These are phyloP conservation scores for Alternaria sp. DNA, from an alignment of 2,329 filamentous ascomycete genomes.

Conservation along the genomic window DNA sequence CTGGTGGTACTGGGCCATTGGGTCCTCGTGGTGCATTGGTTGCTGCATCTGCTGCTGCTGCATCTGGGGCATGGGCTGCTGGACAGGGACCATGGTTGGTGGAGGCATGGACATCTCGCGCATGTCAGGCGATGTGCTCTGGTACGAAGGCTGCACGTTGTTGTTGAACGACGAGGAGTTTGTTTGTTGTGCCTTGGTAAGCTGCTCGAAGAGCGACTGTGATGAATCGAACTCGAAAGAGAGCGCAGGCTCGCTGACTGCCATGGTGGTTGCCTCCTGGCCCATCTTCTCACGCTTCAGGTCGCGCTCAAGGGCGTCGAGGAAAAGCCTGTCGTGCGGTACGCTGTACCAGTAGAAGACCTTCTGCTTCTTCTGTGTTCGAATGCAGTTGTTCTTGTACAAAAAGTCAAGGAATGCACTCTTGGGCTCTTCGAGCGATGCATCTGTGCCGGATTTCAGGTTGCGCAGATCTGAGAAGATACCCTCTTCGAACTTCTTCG, in stretches of 20 bases:
- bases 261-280: constrained; percentile 95
- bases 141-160: constrained; percentile 70
- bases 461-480: constrained; percentile 99
- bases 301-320: constrained; percentile 96
- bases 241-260: constrained; percentile 94
- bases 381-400: constrained; percentile 99
- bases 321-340: constrained; percentile 94
- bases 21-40: constrained; percentile 68
- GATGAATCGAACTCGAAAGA: constrained; percentile 99
- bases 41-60: constrained; percentile 55
- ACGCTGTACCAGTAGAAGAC: constrained; percentile 99
- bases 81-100: constrained; percentile 76
- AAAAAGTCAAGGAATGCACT: constrained; percentile 98
- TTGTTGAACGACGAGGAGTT: constrained; percentile 97
- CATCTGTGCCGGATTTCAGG: constrained; percentile 97
- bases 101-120: constrained; percentile 92
- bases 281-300: constrained; percentile 99
- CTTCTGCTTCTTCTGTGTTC: constrained; percentile 99
- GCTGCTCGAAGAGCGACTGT: constrained; percentile 97
- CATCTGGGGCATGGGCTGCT: constrained; percentile 50
- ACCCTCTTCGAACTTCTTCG: constrained; percentile 99
- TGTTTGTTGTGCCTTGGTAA: constrained; percentile 98
- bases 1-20: constrained; percentile 76
- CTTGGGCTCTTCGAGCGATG: constrained; percentile 97
- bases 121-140: constrained; percentile 88